Evolutionary conservation across 139 green algal species (phyloP), one percentile per base, ranked within the genome.

Genomic region (Parachlorella kessleri): DNA sequence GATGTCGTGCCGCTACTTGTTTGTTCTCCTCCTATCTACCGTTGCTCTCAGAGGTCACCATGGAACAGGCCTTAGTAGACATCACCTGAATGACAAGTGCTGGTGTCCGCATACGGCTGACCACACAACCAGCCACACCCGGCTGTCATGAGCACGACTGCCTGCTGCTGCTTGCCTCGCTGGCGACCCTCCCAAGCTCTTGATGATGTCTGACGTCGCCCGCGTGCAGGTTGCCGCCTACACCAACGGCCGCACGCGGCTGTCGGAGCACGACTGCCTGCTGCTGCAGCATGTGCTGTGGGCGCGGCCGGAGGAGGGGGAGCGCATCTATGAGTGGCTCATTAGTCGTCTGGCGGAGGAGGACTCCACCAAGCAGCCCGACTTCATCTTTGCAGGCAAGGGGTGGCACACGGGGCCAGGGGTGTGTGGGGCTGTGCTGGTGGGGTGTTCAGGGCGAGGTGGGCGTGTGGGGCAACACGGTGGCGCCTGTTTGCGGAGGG

Each of bases 271-370:
- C 63, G 91, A 95, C 79, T 93, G 85, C 81, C 80, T 95, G 66
- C 83, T 95, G 83, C 82, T 95, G 83, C 83, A 89, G 77, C 81
- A 92, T 85, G 76, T 93, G 26, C 87, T 94, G 66, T 88, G 92
- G 73, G 83, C 94, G 66, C 71, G 89, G 36, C 88, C 90, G 24
- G 88, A 92, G 18, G 91, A 94, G 66, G 64, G 81, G 0, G 76
- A 86, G 18, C 91, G 92, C 76, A 73, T 82, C 55, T 73, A 75
- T 39, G 55, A 72, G 38, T 82, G 77, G 77, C 77, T 82, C 55
- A 69, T 82, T 32, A 66, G 35, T 7, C 18, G 14, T 6, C 21
- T 74, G 18, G 63, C 63, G 9, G 63, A 32, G 63, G 63, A 69
- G 63, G 63, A 69, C 2, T 32, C 26, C 1, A 1, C n/a, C 1